Conservation (phyloP, 2,329 filamentous ascomycete genomes). For the Alternaria conjuncta region DNA sequence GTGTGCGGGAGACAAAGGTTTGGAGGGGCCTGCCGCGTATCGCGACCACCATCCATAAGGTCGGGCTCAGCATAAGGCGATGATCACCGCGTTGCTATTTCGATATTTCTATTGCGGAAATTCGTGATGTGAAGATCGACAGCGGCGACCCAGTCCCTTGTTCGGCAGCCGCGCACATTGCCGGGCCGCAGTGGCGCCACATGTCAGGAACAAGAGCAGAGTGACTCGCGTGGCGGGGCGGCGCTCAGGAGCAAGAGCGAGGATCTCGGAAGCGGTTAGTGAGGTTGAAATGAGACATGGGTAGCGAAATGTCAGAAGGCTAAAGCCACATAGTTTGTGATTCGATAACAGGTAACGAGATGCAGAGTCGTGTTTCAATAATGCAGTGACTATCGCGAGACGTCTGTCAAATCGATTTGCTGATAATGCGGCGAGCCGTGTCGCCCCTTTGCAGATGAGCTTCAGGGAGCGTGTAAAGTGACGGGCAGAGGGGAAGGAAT, state of each 20-base stretch:
- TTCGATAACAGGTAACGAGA: constrained; percentile 6
- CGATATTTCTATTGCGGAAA: not conserved
- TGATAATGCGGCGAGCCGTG: constrained; percentile 12
- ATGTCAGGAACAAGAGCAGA: constrained; percentile 25
- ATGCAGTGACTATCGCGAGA: constrained; percentile 3
- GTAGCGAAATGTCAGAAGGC: constrained; percentile 6
- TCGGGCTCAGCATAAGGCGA: not conserved
- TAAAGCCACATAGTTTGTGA: constrained; percentile 10
- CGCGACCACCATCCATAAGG: not conserved
- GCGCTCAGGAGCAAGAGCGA: constrained; percentile 16
- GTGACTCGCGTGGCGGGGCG: constrained; percentile 17
- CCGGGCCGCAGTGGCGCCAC: constrained; percentile 25
- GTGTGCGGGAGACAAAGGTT: not conserved
- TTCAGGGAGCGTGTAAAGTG: constrained; percentile 5
- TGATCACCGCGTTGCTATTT: constrained; percentile 4
- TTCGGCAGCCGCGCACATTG: constrained; percentile 17
- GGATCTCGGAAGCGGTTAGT: constrained; percentile 13
- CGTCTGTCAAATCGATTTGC: constrained; percentile 2
- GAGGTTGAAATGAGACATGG: constrained; percentile 12
- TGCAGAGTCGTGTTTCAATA: constrained; percentile 5
- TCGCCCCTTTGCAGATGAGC: not conserved
- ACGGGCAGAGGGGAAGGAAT: constrained; percentile 12
- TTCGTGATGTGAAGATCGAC: constrained; percentile 20
- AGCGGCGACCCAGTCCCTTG: constrained; percentile 8
- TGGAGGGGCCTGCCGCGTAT: not conserved